These are phyloP conservation scores for Coemansia pectinata DNA, from an alignment of 192 early-diverging fungal species.

Conservation along the genomic window DNA sequence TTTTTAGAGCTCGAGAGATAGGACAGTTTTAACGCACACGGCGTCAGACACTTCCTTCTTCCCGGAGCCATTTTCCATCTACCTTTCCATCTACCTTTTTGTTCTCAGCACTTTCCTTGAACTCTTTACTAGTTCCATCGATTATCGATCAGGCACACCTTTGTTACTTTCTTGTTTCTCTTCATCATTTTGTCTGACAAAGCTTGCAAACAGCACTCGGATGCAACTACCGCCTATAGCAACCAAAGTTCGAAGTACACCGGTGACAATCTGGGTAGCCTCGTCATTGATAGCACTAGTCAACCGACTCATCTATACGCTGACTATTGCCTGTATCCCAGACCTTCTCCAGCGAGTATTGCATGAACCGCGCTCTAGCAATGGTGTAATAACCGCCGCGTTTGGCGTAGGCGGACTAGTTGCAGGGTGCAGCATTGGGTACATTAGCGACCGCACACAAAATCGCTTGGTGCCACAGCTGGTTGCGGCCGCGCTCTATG, in stretches of 20 bases:
- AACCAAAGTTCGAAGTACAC: constrained; percentile 33
- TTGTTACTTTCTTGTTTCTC: not conserved
- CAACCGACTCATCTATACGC: constrained; percentile 49
- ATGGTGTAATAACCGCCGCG: constrained; percentile 43
- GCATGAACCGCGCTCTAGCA: constrained; percentile 38
- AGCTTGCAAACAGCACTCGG: not conserved
- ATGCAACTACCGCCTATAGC: constrained; percentile 27
- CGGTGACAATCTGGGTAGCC: constrained; percentile 40
- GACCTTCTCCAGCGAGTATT: constrained; percentile 39
- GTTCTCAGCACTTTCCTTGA: not conserved
- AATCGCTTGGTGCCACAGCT: constrained; percentile 36
- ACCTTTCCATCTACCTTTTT: not conserved
- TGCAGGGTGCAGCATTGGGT: constrained; percentile 32
- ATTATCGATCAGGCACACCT: constrained; percentile 1
- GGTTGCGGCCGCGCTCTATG: constrained; percentile 27
- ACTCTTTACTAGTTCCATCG: not conserved
- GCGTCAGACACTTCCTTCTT: not conserved
- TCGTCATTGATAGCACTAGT: constrained; percentile 41
- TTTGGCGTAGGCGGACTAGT: constrained; percentile 50
- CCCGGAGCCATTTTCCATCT: too few relatives aligned
- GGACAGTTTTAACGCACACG: not conserved
- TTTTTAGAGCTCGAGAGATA: not conserved
- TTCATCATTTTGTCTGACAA: not conserved
- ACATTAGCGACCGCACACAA: constrained; percentile 48
- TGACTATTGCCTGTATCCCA: constrained; percentile 48